A percentile compares a stretch with the other conserved stretches of the same genome.
These are phyloP conservation scores for Globisporangium irregulare DNA, from an alignment of 352 stramenopile species.

Conservation along the genomic window DNA sequence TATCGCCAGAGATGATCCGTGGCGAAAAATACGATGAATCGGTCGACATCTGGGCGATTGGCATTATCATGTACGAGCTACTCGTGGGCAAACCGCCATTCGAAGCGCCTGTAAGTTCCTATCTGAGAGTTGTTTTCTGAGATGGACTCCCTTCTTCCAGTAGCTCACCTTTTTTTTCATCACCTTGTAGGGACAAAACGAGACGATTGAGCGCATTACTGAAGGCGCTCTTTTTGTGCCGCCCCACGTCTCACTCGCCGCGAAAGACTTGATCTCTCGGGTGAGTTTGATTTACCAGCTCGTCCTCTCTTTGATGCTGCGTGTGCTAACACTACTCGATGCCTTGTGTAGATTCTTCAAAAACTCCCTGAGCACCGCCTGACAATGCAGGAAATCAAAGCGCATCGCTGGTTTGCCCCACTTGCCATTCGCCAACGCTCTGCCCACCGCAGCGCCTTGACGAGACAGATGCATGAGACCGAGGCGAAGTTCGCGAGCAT, in stretches of 20 bases:
- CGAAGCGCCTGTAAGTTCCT: slow-evolving; percentile 83
- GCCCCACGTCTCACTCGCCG: slow-evolving; percentile 62
- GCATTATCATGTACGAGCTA: slow-evolving; percentile 98
- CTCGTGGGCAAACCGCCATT: slow-evolving; percentile 97
- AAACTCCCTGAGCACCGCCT: slow-evolving; percentile 62
- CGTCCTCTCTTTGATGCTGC: neutral
- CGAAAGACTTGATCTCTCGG: slow-evolving; percentile 68
- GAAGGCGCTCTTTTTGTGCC: slow-evolving; percentile 69
- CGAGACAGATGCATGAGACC: neutral
- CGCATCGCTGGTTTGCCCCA: slow-evolving; percentile 73
- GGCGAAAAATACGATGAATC: slow-evolving; percentile 97
- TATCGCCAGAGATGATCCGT: slow-evolving; percentile 99
- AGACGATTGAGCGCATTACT: slow-evolving; percentile 96
- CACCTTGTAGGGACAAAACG: slow-evolving; percentile 82
- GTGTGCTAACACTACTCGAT: neutral
- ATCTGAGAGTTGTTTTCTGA: neutral
- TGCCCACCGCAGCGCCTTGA: slow-evolving; percentile 23
- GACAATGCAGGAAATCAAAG: slow-evolving; percentile 66
- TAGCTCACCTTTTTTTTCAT: neutral
- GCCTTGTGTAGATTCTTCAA: slow-evolving; percentile 54
- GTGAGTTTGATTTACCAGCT: slow-evolving; percentile 25
- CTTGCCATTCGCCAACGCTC: slow-evolving; percentile 48
- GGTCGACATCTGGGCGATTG: slow-evolving; percentile 99
- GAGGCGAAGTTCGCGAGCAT: slow-evolving; percentile 6
- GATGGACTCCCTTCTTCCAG: neutral